phyloP scores from a whole-genome alignment of 2,329 filamentous ascomycete species.

The Furcasterigmium furcatum region DNA sequence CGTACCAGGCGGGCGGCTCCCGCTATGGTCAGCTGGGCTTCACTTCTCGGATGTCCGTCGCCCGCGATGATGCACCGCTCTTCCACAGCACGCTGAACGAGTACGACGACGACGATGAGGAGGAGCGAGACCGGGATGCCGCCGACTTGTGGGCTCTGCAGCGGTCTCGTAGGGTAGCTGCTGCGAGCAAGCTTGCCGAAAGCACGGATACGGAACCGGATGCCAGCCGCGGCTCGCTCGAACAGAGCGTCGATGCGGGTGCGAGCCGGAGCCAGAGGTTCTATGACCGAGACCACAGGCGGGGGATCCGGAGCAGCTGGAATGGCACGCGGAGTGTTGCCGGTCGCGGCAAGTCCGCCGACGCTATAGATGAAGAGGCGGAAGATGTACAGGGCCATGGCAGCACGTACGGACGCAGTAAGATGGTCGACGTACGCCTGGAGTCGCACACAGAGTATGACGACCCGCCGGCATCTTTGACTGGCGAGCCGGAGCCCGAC shows the following conservation, averaged over 20 bases:
- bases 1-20: conserved; percentile 71
- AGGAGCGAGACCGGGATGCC: conserved; percentile 84
- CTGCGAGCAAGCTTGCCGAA: conserved; percentile 77
- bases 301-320: conserved; percentile 64
- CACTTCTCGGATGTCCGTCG: conserved; percentile 68
- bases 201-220: conserved; percentile 81
- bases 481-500: conserved; percentile 43
- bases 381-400: conserved; percentile 26
- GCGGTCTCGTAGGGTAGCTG: conserved; percentile 83
- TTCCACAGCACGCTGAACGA: conserved; percentile 91
- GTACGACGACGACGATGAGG: conserved; percentile 87
- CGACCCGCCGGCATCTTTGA: conserved; percentile 58
- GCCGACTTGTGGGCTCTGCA: conserved; percentile 94
- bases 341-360: conserved; percentile 15
- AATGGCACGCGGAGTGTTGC: conserved; percentile 47
- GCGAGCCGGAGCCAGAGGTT: conserved; percentile 32
- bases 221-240: conserved; percentile 52
- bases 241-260: conserved; percentile 45
- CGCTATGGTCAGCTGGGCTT: conserved; percentile 73
- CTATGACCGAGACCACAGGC: conserved; percentile 42
- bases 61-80: conserved; percentile 75
- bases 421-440: conserved; percentile 85
- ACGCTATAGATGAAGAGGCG: conserved; percentile 35
- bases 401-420: conserved; percentile 28
- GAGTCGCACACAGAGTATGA: conserved; percentile 62